Base-by-base conservation (phyloP, 1,284 basidiomycete species). In the Sporisorium scitamineum region DNA sequence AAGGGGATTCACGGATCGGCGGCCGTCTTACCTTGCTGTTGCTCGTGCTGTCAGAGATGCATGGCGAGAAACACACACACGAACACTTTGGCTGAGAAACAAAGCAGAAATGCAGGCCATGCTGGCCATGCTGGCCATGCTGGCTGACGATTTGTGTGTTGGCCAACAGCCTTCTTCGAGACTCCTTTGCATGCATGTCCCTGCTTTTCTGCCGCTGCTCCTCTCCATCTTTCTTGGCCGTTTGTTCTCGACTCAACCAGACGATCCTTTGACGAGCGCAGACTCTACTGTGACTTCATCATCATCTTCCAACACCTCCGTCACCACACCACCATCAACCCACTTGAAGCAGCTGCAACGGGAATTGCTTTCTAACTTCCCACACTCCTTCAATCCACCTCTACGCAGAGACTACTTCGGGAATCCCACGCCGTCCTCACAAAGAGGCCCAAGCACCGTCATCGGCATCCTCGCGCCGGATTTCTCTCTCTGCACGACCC, bases 401-500 rank as follows among this genome's bases (percentile, higher is more conserved):
- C 14, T 37, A 37, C 37, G 37, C 37, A 39, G 8, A 20, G 37
- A 5, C 37, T 18, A 20, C 39, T 6, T 20, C 39, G 37, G 37
- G 16, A 42, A 20, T n/a, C n/a, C 39, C 7, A 8, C 34, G 7
- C 34, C 34, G 7, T n/a, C n/a, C n/a, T n/a, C n/a, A 20, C 27
- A 14, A n/a, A 52, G 31, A 52, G 50, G 50, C 22, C 52, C 20
- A 53, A 53, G 52, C 34, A 42, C 39, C 5, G n/a, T 9, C 39
- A 42, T 42, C 39, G 39, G n/a, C 39, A 42, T n/a, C 39, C 20
- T 42, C 8, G 39, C 39, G 37, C 16, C 37, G 13, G n/a, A n/a
- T n/a, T n/a, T n/a, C 41, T 42, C 2, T 42, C 1, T 20, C 41
- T 18, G n/a, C 41, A 42, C 10, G 22, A 13, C 8, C 18, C 42